These are phyloP conservation scores for Hypoxylon lenormandii DNA, from an alignment of 495 filamentous ascomycete genomes.

Conservation along the genomic window DNA sequence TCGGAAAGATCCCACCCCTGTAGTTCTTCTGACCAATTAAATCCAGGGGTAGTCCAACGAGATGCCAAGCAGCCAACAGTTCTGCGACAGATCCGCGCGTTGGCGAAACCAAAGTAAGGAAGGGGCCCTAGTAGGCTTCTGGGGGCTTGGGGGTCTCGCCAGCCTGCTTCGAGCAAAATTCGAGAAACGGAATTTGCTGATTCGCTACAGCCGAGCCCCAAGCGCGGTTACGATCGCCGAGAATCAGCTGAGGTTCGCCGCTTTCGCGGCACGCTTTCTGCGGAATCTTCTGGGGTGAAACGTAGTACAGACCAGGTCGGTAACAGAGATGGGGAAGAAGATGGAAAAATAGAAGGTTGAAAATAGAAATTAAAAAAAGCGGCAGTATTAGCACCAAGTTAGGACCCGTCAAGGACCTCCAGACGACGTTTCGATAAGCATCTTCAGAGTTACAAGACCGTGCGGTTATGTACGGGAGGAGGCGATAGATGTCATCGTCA, in stretches of 20 bases:
- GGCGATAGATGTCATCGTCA: constrained; percentile 5
- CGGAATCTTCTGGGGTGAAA: constrained; percentile 29
- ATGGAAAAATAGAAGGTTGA: no score
- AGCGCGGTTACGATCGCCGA: constrained; percentile 45
- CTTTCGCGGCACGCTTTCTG: constrained; percentile 16
- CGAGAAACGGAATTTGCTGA: constrained; percentile 24
- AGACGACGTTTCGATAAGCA: background rate
- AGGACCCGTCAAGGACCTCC: no score
- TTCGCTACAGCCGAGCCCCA: constrained; percentile 29
- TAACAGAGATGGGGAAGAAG: no score
- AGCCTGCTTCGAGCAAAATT: constrained; percentile 7
- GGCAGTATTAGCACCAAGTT: no score
- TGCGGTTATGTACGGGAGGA: background rate
- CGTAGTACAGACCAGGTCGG: constrained; percentile 13
- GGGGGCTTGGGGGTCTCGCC: background rate
- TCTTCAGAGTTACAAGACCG: background rate
- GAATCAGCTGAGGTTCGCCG: constrained; percentile 42
- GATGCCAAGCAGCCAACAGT: constrained; percentile 35
- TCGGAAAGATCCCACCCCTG: constrained; percentile 19
- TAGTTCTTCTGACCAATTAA: constrained; percentile 32
- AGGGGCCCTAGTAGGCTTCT: background rate
- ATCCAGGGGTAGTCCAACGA: constrained; percentile 17
- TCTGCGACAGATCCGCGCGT: constrained; percentile 46
- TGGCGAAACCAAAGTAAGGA: constrained; percentile 45
- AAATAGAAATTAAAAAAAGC: no score